Evolutionary conservation across 208 protist species (phyloP).

Genomic region (Acanthamoeba triangularis): DNA sequence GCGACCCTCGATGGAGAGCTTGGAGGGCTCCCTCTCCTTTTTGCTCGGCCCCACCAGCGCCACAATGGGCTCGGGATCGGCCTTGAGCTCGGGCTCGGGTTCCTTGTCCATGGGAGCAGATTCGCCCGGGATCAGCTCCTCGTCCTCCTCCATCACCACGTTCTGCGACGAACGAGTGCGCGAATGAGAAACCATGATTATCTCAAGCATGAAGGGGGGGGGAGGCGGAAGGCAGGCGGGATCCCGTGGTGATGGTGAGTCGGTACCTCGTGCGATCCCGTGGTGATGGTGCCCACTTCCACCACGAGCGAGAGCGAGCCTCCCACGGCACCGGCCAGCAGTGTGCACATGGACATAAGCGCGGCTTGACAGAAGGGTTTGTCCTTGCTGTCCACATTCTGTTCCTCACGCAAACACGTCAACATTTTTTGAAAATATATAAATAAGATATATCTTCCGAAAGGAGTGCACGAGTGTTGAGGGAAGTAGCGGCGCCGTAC

Average conservation of each 20-base stretch:
- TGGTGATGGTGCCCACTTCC: constrained; percentile 53
- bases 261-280: background rate
- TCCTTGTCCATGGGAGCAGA: background rate
- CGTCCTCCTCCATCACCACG: constrained; percentile 19
- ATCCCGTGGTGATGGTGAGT: background rate
- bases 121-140: background rate
- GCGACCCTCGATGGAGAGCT: background rate
- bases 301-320: constrained; percentile 71
- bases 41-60: background rate
- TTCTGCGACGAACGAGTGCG: background rate
- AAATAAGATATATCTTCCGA: too few species aligned
- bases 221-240: background rate
- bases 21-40: constrained; percentile 43
- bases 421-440: too few species aligned
- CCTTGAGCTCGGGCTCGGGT: background rate
- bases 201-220: background rate
- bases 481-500: background rate
- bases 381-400: constrained; percentile 13
- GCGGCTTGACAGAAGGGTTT: constrained; percentile 64
- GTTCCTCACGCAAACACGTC: background rate
- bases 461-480: background rate
- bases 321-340: constrained; percentile 63
- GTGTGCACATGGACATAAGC: constrained; percentile 68
- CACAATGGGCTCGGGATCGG: background rate
- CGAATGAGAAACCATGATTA: background rate